These are phyloP conservation scores for Irpex sp. DNA, from an alignment of 1,284 basidiomycete species.

Conservation along the genomic window DNA sequence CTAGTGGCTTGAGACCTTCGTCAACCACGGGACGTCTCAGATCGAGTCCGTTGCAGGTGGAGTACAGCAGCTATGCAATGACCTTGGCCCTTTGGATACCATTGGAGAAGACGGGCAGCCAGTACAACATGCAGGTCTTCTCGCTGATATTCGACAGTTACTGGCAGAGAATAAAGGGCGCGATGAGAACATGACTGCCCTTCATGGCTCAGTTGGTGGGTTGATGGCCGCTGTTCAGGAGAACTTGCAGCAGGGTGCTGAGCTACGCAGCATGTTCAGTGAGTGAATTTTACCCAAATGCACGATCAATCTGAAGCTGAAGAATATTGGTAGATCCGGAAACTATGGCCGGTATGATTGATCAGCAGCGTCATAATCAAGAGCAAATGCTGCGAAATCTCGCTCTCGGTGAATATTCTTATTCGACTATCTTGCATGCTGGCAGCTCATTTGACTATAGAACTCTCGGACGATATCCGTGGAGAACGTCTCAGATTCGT, in stretches of 20 bases:
- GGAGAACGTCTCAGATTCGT: slow-evolving; percentile 83
- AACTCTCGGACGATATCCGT: slow-evolving; percentile 77
- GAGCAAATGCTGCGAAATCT: slow-evolving; percentile 62
- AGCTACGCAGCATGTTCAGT: slow-evolving; percentile 34
- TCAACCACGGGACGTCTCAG: slow-evolving; percentile 68
- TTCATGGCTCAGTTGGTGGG: slow-evolving; percentile 46
- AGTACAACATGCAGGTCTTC: slow-evolving; percentile 17
- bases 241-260: slow-evolving; percentile 31
- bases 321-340: slow-evolving; percentile 42
- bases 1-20: slow-evolving; percentile 82
- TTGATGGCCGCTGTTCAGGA: slow-evolving; percentile 41
- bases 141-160: slow-evolving; percentile 42
- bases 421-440: not conserved
- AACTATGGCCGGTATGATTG: slow-evolving; percentile 56
- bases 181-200: slow-evolving; percentile 36
- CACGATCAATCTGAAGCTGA: too few relatives aligned
- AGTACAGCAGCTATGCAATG: slow-evolving; percentile 57
- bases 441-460: slow-evolving; percentile 33
- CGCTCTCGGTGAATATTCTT: slow-evolving; percentile 48
- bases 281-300: slow-evolving; percentile 6
- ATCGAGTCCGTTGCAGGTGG: slow-evolving; percentile 59
- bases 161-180: slow-evolving; percentile 36
- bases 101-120: slow-evolving; percentile 8
- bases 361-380: slow-evolving; percentile 67
- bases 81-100: slow-evolving; percentile 37